phyloP scores from a whole-genome alignment of 2,329 filamentous ascomycete species.

The Nothomitra cinnamomea region DNA sequence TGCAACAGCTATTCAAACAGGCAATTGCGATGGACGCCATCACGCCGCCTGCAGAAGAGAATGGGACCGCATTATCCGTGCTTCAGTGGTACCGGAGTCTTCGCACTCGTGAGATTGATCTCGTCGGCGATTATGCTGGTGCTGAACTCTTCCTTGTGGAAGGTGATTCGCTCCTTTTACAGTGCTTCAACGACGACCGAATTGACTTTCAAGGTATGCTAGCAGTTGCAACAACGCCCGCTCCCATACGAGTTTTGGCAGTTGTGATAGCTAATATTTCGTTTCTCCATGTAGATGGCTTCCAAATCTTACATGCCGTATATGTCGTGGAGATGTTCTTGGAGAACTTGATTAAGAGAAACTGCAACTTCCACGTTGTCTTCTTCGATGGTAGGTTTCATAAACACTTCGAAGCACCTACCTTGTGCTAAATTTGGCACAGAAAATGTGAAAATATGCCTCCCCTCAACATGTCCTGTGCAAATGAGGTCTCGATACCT shows the following conservation, averaged over 20 bases:
- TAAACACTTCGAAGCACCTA: background rate
- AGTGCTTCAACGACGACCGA: conserved; percentile 42
- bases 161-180: conserved; percentile 51
- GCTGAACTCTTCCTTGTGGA: conserved; percentile 57
- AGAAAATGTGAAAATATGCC: conserved; percentile 34
- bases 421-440: conserved; percentile 7
- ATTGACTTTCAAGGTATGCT: conserved; percentile 42
- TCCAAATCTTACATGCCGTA: conserved; percentile 54
- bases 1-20: too few species aligned
- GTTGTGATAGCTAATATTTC: background rate
- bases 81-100: conserved; percentile 25
- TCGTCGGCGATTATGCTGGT: conserved; percentile 61
- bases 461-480: conserved; percentile 27
- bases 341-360: conserved; percentile 38
- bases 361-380: conserved; percentile 53
- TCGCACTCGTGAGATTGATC: conserved; percentile 35
- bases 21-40: too few species aligned
- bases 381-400: conserved; percentile 39
- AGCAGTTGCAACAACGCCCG: conserved; percentile 2
- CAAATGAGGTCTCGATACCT: conserved; percentile 34
- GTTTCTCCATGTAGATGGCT: conserved; percentile 29
- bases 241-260: background rate
- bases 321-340: conserved; percentile 53
- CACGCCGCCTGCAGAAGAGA: too few species aligned
- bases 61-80: too few species aligned